Conservation (phyloP, 1,284 basidiomycete species). For the Ustilago crameri region DNA sequence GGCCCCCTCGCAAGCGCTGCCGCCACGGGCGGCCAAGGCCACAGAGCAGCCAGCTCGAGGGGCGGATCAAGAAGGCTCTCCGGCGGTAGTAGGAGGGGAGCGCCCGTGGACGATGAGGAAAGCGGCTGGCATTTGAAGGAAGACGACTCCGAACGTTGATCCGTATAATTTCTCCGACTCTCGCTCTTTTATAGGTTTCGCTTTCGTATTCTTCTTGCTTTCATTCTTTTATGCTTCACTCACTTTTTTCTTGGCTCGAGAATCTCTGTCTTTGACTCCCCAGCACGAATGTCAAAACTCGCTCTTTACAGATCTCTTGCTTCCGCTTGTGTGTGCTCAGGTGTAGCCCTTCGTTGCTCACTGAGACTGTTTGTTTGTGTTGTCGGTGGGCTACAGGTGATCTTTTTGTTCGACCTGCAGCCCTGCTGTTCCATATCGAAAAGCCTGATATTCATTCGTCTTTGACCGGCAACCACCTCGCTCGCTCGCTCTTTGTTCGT, state of each 20-base stretch:
- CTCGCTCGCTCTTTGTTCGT: too few relatives aligned
- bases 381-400: too few relatives aligned
- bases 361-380: too few relatives aligned
- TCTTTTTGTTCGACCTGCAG: too few relatives aligned
- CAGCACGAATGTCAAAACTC: too few relatives aligned
- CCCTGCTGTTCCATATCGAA: too few relatives aligned
- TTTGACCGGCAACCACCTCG: too few relatives aligned
- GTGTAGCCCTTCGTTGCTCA: too few relatives aligned
- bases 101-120: slow-evolving; percentile 39
- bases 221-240: slow-evolving; percentile 1
- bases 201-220: background rate
- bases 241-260: background rate
- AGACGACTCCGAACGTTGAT: slow-evolving; percentile 32
- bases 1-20: slow-evolving; percentile 41
- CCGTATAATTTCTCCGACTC: background rate
- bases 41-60: slow-evolving; percentile 8
- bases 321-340: too few relatives aligned
- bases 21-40: slow-evolving; percentile 21
- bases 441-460: too few relatives aligned
- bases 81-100: slow-evolving; percentile 5
- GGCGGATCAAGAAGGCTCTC: slow-evolving; percentile 24
- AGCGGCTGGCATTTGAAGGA: slow-evolving; percentile 52
- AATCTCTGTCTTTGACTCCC: too few relatives aligned
- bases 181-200: background rate
- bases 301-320: too few relatives aligned